Base-by-base conservation (phyloP, 306 rosid species). In the Prunus campanulata region DNA sequence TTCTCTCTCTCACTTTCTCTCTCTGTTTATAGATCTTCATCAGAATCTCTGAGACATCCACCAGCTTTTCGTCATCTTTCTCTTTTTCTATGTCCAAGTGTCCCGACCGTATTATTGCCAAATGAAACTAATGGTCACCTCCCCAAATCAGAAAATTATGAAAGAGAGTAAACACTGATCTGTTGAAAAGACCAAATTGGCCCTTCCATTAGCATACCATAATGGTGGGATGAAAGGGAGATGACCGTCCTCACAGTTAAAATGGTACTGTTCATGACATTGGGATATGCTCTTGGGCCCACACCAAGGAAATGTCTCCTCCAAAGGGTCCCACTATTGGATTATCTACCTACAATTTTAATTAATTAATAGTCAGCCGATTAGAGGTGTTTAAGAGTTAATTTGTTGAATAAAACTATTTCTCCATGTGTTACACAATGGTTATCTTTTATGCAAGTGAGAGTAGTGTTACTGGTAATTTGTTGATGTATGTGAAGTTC, bases 71-170 rank as follows among this genome's bases (percentile, higher is more conserved):
- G 80, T 86, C 88, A 75, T 75, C 82, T 80, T 75, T 57, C 92
- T 86, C 87, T 65, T 78, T 82, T 86, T 62, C 47, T 77, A 83
- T 77, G 71, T 83, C 79, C 83, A 27, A 67, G 68, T 83, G 82
- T 83, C 87, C 89, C 89, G 86, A 86, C 90, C 89, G 72, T 30
- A 89, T 89, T 78, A 88, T 88, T 87, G 71, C 82, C 86, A 83
- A 83, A 86, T 91, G 79, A 89, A 85, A 81, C 78, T 44, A 56
- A 39, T 46, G 56, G 80, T 80, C 77, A 57, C 80, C 32, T 74
- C 72, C 20, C 25, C 64, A 24, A 32, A 20, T 50, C 70, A 59
- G 29, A 16, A 68, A n/a, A 42, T 19, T 3, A 20, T 32, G n/a
- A 30, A 57, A 69, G 1, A 24, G 9, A 5, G 39, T 65, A 32